Percentiles rank a stretch among this genome's conserved stretches.
Evolutionary conservation across 352 stramenopile genomes (phyloP).

Genomic region (Pythium phragmitis): DNA sequence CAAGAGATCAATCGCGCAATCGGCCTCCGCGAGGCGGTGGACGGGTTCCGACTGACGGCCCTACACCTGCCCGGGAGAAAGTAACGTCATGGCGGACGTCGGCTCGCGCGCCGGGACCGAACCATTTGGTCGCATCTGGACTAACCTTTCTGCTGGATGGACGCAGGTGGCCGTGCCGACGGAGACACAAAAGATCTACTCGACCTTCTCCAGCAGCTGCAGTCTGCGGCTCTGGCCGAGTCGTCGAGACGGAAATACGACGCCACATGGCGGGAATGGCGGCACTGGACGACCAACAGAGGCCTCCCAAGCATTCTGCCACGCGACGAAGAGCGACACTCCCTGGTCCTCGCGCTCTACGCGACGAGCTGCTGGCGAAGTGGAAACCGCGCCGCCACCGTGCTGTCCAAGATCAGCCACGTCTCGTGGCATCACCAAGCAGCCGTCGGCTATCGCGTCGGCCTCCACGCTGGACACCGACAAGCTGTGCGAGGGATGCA

Average conservation of each 20-base stretch:
- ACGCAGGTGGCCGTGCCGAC: neutral
- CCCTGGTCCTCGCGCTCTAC: slow-evolving; percentile 10
- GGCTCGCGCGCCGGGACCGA: slow-evolving; percentile 23
- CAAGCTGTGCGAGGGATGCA: slow-evolving; percentile 31
- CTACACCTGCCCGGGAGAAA: slow-evolving; percentile 18
- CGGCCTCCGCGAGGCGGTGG: slow-evolving; percentile 19
- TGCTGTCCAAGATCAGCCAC: slow-evolving; percentile 29
- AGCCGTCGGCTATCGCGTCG: slow-evolving; percentile 22
- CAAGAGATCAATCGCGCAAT: slow-evolving; percentile 41
- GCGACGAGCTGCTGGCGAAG: slow-evolving; percentile 8
- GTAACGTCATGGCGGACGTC: slow-evolving; percentile 32
- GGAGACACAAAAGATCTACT: slow-evolving; percentile 1
- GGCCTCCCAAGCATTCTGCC: neutral
- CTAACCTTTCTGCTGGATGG: slow-evolving; percentile 3
- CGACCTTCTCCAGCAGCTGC: neutral
- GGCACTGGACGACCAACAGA: neutral
- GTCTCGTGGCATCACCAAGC: slow-evolving; percentile 25
- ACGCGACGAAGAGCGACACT: neutral
- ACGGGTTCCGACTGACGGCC: slow-evolving; percentile 20
- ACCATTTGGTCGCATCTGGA: slow-evolving; percentile 8
- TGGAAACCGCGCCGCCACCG: slow-evolving; percentile 27
- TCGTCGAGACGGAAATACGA: neutral
- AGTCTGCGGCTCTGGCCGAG: neutral
- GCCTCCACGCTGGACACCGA: slow-evolving; percentile 21
- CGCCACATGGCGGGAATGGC: slow-evolving; percentile 1